phyloP scores from a whole-genome alignment of 2,329 filamentous ascomycete species.

The Penicillium aurantiogriseum region DNA sequence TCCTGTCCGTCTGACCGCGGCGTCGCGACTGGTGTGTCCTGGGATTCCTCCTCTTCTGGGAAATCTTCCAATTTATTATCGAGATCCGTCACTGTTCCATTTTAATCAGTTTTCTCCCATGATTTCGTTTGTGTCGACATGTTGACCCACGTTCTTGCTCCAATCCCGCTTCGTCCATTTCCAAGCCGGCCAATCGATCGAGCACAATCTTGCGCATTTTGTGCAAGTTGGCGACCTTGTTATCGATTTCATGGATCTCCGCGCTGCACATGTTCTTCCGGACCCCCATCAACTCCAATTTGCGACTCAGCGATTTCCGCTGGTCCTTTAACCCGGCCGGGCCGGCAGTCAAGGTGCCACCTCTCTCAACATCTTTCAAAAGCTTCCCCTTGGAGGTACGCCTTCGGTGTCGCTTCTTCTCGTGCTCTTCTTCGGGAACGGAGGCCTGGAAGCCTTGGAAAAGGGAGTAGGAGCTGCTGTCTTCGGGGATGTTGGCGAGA shows the following conservation, averaged over 20 bases:
- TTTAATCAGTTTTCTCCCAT: slow-evolving; percentile 6
- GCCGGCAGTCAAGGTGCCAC: slow-evolving; percentile 58
- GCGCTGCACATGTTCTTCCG: slow-evolving; percentile 97
- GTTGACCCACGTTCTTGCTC: slow-evolving; percentile 75
- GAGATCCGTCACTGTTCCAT: slow-evolving; percentile 52
- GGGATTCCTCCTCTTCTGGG: slow-evolving; percentile 47
- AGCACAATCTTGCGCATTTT: slow-evolving; percentile 91
- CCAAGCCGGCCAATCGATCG: slow-evolving; percentile 78
- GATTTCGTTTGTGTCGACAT: neutral
- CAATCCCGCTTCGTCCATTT: slow-evolving; percentile 84
- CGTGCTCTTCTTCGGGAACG: slow-evolving; percentile 65
- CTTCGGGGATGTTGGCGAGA: slow-evolving; percentile 81
- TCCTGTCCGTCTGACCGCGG: slow-evolving; percentile 43
- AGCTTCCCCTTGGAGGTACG: slow-evolving; percentile 73
- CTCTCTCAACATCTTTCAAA: slow-evolving; percentile 60
- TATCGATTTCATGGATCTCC: slow-evolving; percentile 94
- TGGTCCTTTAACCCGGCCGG: slow-evolving; percentile 76
- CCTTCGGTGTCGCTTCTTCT: slow-evolving; percentile 67
- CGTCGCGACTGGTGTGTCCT: slow-evolving; percentile 32
- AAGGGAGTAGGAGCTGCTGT: slow-evolving; percentile 81
- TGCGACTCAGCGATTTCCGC: slow-evolving; percentile 74
- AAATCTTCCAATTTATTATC: slow-evolving; percentile 63
- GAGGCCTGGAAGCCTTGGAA: slow-evolving; percentile 96
- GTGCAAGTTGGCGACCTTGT: slow-evolving; percentile 89
- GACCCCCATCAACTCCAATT: slow-evolving; percentile 85